Evolutionary conservation across 805 yeast species (phyloP), one percentile per base, ranked within the genome.

Genomic region (Hanseniaspora osmophila): DNA sequence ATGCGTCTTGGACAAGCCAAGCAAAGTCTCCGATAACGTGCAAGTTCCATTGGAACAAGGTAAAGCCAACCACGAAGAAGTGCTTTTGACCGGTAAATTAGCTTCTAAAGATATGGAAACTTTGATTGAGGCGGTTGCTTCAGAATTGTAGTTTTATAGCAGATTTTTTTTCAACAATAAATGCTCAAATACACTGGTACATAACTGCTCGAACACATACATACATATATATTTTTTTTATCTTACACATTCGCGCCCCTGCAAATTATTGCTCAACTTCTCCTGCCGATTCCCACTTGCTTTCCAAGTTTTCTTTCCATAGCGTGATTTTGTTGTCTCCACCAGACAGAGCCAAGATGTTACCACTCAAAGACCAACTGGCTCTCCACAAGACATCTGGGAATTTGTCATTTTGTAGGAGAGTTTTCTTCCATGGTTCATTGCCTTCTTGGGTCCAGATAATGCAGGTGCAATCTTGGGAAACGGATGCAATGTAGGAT

Each of bases 361-460:
- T 92, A 45, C 99, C 99, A 41, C 94, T 82, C 54, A 88, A 71
- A 11, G 96, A 86, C 98, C 98, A 92, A 54, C 94, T 80, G 42
- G 94, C 95, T 63, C 96, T 80, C 98, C 98, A 92, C 54, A 94
- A 84, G 27, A 88, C 96, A 61, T 92, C 98, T 13, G 96, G 92
- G 73, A 92, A 92, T 60, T 78, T 80, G 37, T 85, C 94, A 16
- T 74, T 71, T 43, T 79, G 77, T 58, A 92, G 71, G 37, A 75
- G 67, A 57, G 78, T 80, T 61, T 83, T 83, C 61, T 80, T 79
- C 99, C 98, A 92, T 51, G 71, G 70, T 22, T 71, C 73, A 47
- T 62, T 62, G 44, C 68, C 72, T 51, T 80, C 88, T 63, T 86
- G 90, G 9, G 95, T 80, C 99, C 99, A 92, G 60, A 92, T 83